These are phyloP conservation scores for Cutaneotrichosporon sp. DNA, from an alignment of 1,284 basidiomycete species.

Conservation along the genomic window DNA sequence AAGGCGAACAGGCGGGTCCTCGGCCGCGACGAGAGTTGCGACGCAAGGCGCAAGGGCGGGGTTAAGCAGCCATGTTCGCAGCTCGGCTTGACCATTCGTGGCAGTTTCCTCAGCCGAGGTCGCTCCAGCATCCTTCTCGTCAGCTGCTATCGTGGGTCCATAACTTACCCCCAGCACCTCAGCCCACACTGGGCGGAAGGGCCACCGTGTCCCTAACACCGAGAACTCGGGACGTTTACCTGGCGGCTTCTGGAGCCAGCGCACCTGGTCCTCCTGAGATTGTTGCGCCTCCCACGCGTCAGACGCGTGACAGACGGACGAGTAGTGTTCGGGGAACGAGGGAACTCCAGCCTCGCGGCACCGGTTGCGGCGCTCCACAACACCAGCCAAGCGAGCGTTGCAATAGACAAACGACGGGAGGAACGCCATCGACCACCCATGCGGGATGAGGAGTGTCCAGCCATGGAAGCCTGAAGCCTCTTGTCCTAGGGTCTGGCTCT, in stretches of 20 bases:
- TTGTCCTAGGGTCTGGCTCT: constrained; percentile 14
- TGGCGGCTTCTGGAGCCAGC: constrained; percentile 78
- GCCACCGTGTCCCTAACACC: constrained; percentile 65
- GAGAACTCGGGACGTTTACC: constrained; percentile 75
- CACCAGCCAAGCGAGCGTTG: constrained; percentile 74
- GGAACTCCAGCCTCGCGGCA: constrained; percentile 71
- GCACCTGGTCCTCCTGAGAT: constrained; percentile 57
- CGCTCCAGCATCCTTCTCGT: not conserved
- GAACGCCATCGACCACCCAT: constrained; percentile 85
- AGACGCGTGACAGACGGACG: constrained; percentile 59
- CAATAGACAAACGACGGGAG: constrained; percentile 75
- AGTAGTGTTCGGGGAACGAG: constrained; percentile 80
- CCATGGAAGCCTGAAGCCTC: constrained; percentile 61
- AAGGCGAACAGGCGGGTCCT: constrained; percentile 49
- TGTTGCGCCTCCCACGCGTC: constrained; percentile 57
- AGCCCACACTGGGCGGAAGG: constrained; percentile 74
- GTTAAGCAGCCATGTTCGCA: constrained; percentile 63
- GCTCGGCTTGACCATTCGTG: constrained; percentile 41
- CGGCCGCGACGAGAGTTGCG: not conserved
- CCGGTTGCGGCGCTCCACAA: constrained; percentile 72
- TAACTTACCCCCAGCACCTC: constrained; percentile 57
- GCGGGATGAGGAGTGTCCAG: constrained; percentile 78
- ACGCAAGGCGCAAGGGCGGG: constrained; percentile 53
- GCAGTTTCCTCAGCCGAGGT: constrained; percentile 28
- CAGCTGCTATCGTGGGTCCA: not conserved